Base-by-base conservation (phyloP, 306 rosid species). In the Cercis canadensis region DNA sequence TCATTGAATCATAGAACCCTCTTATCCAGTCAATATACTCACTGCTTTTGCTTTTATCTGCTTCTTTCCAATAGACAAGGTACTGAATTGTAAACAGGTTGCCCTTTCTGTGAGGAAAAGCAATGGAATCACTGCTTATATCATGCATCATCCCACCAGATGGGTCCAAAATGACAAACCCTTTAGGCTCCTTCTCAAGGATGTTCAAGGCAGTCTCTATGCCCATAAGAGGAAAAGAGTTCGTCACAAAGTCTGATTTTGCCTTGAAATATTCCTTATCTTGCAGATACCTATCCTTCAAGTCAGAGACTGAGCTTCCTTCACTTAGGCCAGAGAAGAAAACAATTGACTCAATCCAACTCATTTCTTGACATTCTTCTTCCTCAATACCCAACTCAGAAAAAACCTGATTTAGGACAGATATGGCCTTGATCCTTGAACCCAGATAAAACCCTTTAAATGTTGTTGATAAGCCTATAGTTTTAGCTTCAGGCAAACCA, bases 51-150 rank as follows among this genome's bases (percentile, higher is more conserved):
- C 76, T 78, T 17, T 87, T 64, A 39, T 85, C 86, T 36, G 19
- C 68, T 55, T 85, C 80, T 47, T 76, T 57, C 97, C 97, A 88
- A 44, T 81, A 77, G 32, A 92, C 73, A 75, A 89, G 55, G 24
- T 92, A 89, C 75, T 92, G 93, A 77, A 92, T 85, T 46, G 86
- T 7, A 31, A 81, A 92, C 5, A 89, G 34, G 54, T 83, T 92
- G 0, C 93, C 97, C 75, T 64, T 78, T 74, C 92, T 83, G 54
- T 91, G 96, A 8, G 97, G 90, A 82, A 88, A 91, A 59, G 92
- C 85, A 60, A 86, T 91, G 69, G 83, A 79, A 2, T 81, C 86
- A 77, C 75, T 82, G 82, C 96, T 83, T 86, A 85, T 87, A 2
- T 46, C 46, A 15, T 84, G 50, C 96, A 87, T 88, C 14, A 40